Evolutionary conservation across 2,329 filamentous ascomycete genomes (phyloP).

Genomic region (Acrodontium crateriforme): DNA sequence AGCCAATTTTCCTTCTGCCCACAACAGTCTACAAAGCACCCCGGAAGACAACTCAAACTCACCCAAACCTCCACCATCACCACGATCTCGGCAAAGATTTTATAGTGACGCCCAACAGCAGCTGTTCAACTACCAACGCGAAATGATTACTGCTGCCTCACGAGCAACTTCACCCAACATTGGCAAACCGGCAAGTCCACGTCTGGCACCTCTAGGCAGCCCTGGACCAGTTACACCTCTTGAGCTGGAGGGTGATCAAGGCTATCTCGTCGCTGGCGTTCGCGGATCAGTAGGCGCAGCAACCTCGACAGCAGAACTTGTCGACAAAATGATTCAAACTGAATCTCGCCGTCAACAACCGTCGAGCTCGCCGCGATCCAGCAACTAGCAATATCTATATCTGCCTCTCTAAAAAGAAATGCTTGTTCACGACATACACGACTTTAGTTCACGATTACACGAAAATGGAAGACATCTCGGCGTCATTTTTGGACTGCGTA

Average conservation of each 20-base stretch:
- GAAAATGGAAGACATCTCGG: no score
- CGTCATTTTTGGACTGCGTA: no score
- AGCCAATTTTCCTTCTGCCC: constrained; percentile 31
- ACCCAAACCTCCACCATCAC: constrained; percentile 31
- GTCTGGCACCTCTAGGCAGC: constrained; percentile 35
- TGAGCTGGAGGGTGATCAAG: constrained; percentile 31
- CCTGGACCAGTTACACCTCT: constrained; percentile 41
- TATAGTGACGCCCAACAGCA: constrained; percentile 36
- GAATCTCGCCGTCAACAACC: no score
- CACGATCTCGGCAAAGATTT: constrained; percentile 28
- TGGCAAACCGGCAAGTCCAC: constrained; percentile 33
- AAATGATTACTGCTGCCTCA: constrained; percentile 19
- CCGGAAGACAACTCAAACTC: constrained; percentile 23
- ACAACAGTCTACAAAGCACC: constrained; percentile 25
- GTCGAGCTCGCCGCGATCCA: no score
- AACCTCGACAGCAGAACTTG: constrained; percentile 24
- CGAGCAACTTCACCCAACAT: constrained; percentile 9
- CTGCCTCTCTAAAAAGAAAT: no score
- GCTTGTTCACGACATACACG: no score
- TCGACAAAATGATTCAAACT: constrained; percentile 34
- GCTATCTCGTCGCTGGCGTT: constrained; percentile 33
- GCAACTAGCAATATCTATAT: no score
- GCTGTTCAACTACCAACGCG: constrained; percentile 35
- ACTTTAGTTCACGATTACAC: no score
- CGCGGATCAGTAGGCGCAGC: constrained; percentile 11